phyloP scores from a whole-genome alignment of 1,139 yeast species.

The Yarrowia galli region DNA sequence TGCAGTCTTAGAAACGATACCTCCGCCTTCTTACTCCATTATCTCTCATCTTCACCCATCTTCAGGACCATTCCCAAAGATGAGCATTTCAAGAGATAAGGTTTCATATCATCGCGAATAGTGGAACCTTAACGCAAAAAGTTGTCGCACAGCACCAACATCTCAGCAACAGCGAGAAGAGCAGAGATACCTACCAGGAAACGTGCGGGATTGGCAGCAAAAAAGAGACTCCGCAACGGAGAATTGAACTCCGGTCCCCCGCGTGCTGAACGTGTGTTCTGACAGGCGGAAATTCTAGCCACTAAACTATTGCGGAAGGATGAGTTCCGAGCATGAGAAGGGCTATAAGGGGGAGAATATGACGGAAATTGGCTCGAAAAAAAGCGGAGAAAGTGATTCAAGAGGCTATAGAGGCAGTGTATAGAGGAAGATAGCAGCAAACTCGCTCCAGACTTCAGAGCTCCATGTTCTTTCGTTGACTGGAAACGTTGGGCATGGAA shows the following conservation, averaged over 20 bases:
- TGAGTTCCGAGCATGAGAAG: not conserved
- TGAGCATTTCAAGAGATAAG: not conserved
- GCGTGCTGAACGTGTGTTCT: conserved; percentile 18
- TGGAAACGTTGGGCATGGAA: no score
- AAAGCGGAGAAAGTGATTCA: no score
- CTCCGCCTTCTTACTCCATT: no score
- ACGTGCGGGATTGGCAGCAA: not conserved
- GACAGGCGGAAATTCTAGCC: conserved; percentile 32
- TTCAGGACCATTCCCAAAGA: no score
- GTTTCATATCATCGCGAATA: conserved; percentile 11
- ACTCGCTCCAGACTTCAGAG: no score
- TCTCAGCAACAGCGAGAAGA: no score
- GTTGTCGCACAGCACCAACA: not conserved
- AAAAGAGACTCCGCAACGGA: conserved; percentile 23
- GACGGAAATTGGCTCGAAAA: not conserved
- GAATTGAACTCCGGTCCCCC: conserved; percentile 33
- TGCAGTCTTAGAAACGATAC: no score
- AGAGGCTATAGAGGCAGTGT: no score
- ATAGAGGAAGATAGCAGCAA: not conserved
- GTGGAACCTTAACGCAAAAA: not conserved
- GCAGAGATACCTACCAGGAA: not conserved
- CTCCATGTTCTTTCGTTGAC: no score
- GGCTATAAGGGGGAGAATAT: not conserved
- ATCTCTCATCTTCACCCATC: no score
- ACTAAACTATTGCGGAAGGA: conserved; percentile 19